Conservation (phyloP, 257 asterid species). For the Forsythia viridissima region DNA sequence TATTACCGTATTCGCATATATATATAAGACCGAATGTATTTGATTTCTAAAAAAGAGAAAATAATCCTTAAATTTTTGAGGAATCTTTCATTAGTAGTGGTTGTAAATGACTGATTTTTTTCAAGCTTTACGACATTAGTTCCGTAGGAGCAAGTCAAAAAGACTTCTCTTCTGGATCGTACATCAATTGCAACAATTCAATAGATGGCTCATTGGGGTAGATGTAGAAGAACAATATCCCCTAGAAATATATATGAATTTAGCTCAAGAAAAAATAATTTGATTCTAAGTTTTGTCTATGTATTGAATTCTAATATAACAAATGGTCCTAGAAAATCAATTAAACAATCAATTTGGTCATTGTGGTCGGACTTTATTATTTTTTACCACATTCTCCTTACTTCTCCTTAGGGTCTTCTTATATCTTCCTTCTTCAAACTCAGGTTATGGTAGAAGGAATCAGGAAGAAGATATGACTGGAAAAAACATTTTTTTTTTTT, state of each 20-base stretch:
- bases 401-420: not conserved
- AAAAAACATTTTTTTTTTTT: too few relatives aligned
- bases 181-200: not conserved
- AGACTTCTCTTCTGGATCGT: not conserved
- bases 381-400: not conserved
- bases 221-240: not conserved
- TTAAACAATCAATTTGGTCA: too few relatives aligned
- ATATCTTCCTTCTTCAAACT: not conserved
- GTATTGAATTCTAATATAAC: not conserved
- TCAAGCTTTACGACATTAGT: too few relatives aligned
- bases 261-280: not conserved
- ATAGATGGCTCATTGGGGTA: not conserved
- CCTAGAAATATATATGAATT: not conserved
- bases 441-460: not conserved
- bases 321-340: not conserved
- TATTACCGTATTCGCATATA: too few relatives aligned
- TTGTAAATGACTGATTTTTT: too few relatives aligned
- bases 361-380: not conserved
- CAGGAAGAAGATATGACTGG: not conserved
- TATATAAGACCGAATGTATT: too few relatives aligned
- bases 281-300: not conserved
- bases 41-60: too few relatives aligned
- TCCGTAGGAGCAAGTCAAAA: not conserved
- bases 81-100: too few relatives aligned
- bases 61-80: too few relatives aligned